These are phyloP conservation scores for Trypanosomatidae sp. DNA, from an alignment of 208 protist genomes.

Conservation along the genomic window DNA sequence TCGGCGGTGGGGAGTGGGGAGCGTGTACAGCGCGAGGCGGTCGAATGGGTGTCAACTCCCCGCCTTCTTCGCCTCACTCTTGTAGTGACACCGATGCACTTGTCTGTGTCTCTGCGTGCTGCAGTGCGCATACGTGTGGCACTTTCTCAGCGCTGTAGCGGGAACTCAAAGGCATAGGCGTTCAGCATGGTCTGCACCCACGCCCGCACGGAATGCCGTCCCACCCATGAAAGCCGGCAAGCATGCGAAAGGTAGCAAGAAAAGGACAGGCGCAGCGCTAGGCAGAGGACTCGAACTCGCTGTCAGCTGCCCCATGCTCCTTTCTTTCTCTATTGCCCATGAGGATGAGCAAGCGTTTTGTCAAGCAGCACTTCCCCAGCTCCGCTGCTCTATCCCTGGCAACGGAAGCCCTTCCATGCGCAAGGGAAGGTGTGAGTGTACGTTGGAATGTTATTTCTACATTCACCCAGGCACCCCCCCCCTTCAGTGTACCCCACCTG, in stretches of 20 bases:
- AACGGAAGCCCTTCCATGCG: neutral
- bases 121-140: neutral
- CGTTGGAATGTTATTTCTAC: neutral
- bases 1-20: neutral
- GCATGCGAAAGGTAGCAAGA: neutral
- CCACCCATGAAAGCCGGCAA: neutral
- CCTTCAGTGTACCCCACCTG: neutral
- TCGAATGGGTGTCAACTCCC: neutral
- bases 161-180: neutral
- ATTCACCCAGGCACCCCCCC: too few relatives aligned
- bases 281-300: neutral
- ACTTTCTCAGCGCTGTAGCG: neutral
- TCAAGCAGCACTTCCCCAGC: neutral
- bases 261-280: neutral
- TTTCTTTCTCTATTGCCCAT: neutral
- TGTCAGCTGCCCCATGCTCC: neutral
- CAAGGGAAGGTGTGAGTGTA: neutral
- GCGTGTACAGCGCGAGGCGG: neutral
- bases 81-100: neutral
- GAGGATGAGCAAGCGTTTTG: neutral
- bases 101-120: neutral
- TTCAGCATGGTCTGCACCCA: neutral
- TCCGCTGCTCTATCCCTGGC: neutral
- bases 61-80: neutral
- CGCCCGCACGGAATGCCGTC: neutral